Evolutionary conservation across 345 rosid genomes (phyloP).

Genomic region (Boechera stricta): DNA sequence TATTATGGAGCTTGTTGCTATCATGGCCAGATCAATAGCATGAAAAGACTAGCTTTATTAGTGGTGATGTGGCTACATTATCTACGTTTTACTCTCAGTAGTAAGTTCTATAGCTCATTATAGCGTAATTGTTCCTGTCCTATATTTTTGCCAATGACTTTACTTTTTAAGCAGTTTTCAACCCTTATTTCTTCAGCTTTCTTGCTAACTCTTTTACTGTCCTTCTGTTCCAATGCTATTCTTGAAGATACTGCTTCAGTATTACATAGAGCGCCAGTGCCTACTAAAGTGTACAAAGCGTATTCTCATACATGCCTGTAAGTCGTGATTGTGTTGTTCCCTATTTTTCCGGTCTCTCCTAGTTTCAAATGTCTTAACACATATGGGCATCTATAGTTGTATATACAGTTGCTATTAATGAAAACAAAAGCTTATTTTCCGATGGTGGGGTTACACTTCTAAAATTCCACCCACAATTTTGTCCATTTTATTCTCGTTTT

Average conservation of each 20-base stretch:
- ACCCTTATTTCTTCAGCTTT: background rate
- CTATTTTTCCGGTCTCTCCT: background rate
- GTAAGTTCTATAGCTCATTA: background rate
- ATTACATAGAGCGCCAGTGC: constrained; percentile 93
- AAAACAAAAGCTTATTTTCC: background rate
- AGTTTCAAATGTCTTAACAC: background rate
- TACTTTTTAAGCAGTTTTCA: constrained; percentile 7
- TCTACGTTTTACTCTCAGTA: background rate
- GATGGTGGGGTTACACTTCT: background rate
- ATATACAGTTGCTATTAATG: constrained; percentile 8
- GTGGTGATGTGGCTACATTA: background rate
- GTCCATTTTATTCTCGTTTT: constrained; percentile 1
- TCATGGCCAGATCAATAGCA: background rate
- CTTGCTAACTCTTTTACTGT: constrained; percentile 24
- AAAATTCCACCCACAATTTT: background rate
- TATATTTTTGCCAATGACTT: background rate
- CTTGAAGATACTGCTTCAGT: constrained; percentile 73
- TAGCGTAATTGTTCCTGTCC: background rate
- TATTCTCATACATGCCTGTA: constrained; percentile 82
- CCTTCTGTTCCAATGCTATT: constrained; percentile 28
- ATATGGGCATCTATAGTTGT: constrained; percentile 1
- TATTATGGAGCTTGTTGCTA: background rate
- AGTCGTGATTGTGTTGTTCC: constrained; percentile 39
- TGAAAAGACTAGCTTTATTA: background rate
- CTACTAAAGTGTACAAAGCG: constrained; percentile 82